Percentiles rank a stretch among this genome's conserved stretches.
phyloP scores from a whole-genome alignment of 306 rosid genomes.

The Arachis hypogaea region DNA sequence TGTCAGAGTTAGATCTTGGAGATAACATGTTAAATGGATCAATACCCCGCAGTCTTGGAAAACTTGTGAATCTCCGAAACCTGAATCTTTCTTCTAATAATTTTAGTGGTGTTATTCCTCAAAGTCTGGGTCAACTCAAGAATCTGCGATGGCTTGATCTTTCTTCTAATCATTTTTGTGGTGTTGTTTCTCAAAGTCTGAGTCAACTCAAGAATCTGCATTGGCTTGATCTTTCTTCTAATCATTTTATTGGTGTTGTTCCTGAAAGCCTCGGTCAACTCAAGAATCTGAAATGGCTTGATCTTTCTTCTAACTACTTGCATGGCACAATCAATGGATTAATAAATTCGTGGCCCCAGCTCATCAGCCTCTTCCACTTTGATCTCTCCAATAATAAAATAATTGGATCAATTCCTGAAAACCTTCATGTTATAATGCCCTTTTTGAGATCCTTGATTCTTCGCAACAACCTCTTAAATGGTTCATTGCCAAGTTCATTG shows the following conservation, averaged over 20 bases:
- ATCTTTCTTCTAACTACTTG: background rate
- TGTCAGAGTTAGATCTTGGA: no score
- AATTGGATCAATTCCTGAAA: background rate
- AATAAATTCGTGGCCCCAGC: background rate
- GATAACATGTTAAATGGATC: no score
- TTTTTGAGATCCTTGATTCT: background rate
- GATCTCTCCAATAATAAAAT: background rate
- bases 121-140: no score
- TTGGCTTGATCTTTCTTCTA: background rate
- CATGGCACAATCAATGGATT: background rate
- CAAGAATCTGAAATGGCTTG: no score
- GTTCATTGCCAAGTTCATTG: constrained; percentile 16
- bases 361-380: background rate
- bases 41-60: background rate
- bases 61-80: background rate
- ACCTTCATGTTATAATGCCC: no score
- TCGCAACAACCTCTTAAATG: background rate
- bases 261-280: no score
- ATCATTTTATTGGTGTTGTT: background rate
- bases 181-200: no score
- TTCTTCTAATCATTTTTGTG: no score
- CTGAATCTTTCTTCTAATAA: constrained; percentile 4
- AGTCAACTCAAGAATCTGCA: no score
- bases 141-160: no score
- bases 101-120: background rate